A percentile compares a stretch with the other conserved stretches of the same genome.
These are phyloP conservation scores for Prototheca cutis DNA, from an alignment of 163 green algal genomes.

Conservation along the genomic window DNA sequence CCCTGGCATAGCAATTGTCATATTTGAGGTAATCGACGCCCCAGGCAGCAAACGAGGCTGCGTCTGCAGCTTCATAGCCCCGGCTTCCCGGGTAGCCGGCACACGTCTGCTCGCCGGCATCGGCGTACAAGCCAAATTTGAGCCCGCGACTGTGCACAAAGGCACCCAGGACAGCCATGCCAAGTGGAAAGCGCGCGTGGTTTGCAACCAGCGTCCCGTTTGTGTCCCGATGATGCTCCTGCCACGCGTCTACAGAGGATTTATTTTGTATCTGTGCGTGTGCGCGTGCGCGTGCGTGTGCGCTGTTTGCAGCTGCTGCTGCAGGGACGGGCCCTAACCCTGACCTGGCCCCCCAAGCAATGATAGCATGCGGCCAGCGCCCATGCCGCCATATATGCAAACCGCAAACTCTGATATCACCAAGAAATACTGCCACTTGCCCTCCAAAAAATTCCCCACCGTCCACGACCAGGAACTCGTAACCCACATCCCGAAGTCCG, in stretches of 20 bases:
- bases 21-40: constrained; percentile 68
- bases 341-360: too few relatives aligned
- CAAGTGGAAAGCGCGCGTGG: constrained; percentile 48
- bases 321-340: too few relatives aligned
- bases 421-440: too few relatives aligned
- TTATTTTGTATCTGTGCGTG: too few relatives aligned
- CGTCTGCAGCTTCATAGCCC: constrained; percentile 53
- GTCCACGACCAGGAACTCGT: constrained; percentile 51
- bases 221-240: constrained; percentile 30
- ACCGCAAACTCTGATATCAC: too few relatives aligned
- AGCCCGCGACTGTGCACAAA: constrained; percentile 66
- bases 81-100: constrained; percentile 50
- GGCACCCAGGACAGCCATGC: constrained; percentile 60
- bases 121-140: constrained; percentile 47
- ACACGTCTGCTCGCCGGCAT: constrained; percentile 25
- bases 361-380: too few relatives aligned
- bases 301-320: too few relatives aligned
- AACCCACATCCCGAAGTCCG: constrained; percentile 52
- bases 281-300: too few relatives aligned
- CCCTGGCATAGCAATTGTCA: constrained; percentile 36
- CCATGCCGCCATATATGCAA: too few relatives aligned
- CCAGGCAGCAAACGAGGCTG: constrained; percentile 49
- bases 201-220: constrained; percentile 43
- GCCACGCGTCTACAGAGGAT: constrained; percentile 45
- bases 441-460: too few relatives aligned